phyloP scores from a whole-genome alignment of 805 yeast species.

The Saccharomycopsis javanensis region DNA sequence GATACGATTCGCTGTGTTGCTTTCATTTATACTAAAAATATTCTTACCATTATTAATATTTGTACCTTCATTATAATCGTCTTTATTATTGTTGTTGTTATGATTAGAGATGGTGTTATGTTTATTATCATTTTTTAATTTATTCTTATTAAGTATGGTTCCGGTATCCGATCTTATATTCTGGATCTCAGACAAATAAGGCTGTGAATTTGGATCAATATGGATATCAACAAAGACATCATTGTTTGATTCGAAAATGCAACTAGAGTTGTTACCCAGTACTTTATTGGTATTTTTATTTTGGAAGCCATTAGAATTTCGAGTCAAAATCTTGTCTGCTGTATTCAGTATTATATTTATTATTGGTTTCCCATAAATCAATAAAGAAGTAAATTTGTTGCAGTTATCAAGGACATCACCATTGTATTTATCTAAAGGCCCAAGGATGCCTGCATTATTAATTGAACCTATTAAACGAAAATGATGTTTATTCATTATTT shows the following conservation, averaged over 20 bases:
- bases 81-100: background rate
- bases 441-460: background rate
- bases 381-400: background rate
- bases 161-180: background rate
- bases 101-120: background rate
- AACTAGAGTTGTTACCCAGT: background rate
- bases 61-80: background rate
- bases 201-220: slow-evolving; percentile 1
- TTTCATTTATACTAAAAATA: too few species aligned
- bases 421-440: background rate
- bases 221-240: background rate
- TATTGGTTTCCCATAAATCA: background rate
- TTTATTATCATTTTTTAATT: background rate
- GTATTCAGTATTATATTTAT: background rate
- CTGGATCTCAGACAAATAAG: background rate
- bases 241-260: background rate
- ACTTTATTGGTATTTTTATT: background rate
- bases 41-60: too few species aligned
- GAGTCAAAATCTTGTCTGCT: background rate
- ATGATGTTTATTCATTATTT: slow-evolving; percentile 64
- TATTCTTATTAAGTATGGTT: too few species aligned
- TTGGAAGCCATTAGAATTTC: background rate
- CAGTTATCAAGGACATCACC: background rate
- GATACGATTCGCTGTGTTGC: background rate
- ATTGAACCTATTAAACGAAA: slow-evolving; percentile 40